Evolutionary conservation across 257 asterid species (phyloP).

Genomic region (Solanum acaule): DNA sequence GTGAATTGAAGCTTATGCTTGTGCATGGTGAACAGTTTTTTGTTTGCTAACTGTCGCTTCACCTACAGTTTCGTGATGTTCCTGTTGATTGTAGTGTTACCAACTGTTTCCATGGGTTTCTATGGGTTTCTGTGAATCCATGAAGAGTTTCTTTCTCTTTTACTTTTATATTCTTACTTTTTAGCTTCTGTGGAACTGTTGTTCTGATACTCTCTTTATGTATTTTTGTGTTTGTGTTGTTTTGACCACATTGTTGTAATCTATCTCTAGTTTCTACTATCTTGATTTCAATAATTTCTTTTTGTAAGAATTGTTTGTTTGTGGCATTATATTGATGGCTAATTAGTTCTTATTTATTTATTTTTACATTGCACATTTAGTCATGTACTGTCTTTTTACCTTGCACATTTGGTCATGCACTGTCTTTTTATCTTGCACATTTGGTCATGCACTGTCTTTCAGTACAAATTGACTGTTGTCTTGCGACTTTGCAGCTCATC

Average conservation of each 20-base stretch:
- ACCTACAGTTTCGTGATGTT: neutral
- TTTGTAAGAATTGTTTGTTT: neutral
- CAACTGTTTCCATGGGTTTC: neutral
- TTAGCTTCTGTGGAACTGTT: neutral
- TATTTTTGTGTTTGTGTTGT: neutral
- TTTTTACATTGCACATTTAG: neutral
- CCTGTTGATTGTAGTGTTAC: neutral
- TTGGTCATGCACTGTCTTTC: neutral
- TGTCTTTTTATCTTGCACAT: neutral
- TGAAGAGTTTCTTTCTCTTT: neutral
- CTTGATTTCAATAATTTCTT: neutral
- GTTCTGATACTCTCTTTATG: neutral
- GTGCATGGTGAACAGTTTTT: neutral
- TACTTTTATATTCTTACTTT: neutral
- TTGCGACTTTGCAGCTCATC: constrained; percentile 67
- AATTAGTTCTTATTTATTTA: neutral
- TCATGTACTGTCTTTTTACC: neutral
- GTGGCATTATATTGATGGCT: neutral
- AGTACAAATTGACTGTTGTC: constrained; percentile 6
- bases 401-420: neutral
- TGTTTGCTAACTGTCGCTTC: neutral
- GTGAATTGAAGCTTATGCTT: neutral
- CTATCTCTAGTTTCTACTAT: neutral
- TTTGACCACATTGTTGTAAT: neutral
- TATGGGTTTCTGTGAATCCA: neutral